phyloP scores from a whole-genome alignment of 805 yeast species.

The Blastobotrys attinorum region DNA sequence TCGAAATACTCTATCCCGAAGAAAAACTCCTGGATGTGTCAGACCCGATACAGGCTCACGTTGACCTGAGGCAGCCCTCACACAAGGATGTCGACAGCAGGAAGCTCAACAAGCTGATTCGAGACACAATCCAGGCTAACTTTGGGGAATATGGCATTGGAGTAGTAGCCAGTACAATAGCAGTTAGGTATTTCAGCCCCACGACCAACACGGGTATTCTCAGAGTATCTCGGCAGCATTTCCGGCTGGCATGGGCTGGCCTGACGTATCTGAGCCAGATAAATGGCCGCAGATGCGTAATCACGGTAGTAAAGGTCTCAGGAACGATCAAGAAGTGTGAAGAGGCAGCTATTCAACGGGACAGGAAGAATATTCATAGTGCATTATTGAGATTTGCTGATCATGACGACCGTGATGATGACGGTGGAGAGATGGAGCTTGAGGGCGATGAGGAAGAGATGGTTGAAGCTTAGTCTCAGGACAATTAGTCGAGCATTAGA shows the following conservation, averaged over 20 bases:
- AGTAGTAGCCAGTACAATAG: constrained; percentile 47
- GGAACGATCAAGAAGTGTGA: constrained; percentile 88
- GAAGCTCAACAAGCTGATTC: constrained; percentile 43
- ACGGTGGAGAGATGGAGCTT: not conserved
- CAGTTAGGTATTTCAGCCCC: constrained; percentile 72
- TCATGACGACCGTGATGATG: no score
- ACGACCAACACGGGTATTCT: constrained; percentile 79
- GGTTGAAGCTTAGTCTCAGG: not conserved
- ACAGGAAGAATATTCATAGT: constrained; percentile 1
- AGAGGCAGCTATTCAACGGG: constrained; percentile 47
- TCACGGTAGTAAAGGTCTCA: constrained; percentile 62
- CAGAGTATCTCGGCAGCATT: constrained; percentile 62
- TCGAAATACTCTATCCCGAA: constrained; percentile 65
- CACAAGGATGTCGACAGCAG: constrained; percentile 37
- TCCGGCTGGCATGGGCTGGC: constrained; percentile 58
- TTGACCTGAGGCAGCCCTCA: constrained; percentile 19
- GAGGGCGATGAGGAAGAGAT: not conserved
- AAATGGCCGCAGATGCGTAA: constrained; percentile 41
- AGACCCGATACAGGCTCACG: constrained; percentile 1
- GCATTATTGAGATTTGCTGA: not conserved
- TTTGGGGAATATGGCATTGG: constrained; percentile 81
- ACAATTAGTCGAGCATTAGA: no score
- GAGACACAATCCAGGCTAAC: constrained; percentile 47
- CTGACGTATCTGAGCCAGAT: constrained; percentile 39
- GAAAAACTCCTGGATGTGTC: constrained; percentile 18